phyloP scores from a whole-genome alignment of 768 basidiomycete species.

The Suillus subaureus region DNA sequence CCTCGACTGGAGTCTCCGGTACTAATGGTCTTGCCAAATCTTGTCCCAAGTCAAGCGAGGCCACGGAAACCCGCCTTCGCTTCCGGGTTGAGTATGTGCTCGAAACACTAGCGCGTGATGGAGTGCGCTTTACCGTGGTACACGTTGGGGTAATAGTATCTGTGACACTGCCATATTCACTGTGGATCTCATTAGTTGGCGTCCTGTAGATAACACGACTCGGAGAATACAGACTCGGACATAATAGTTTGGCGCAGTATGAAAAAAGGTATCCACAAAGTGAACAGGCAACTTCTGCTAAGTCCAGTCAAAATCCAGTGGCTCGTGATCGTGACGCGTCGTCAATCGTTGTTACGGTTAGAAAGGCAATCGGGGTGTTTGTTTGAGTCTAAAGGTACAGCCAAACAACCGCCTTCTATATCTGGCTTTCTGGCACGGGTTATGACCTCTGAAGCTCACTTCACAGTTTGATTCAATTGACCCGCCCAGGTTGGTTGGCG shows the following conservation, averaged over 20 bases:
- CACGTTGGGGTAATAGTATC: constrained; percentile 28
- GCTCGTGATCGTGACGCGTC: neutral
- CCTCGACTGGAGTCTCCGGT: constrained; percentile 25
- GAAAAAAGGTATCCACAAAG: too few species aligned
- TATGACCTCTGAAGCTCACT: neutral
- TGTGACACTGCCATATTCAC: constrained; percentile 22
- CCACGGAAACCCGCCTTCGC: constrained; percentile 43
- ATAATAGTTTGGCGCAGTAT: constrained; percentile 11
- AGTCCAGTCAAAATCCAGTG: neutral
- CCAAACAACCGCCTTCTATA: constrained; percentile 28
- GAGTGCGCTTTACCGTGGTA: constrained; percentile 38
- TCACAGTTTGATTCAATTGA: neutral
- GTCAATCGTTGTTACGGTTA: neutral
- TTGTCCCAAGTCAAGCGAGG: constrained; percentile 39
- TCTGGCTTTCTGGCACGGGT: neutral
- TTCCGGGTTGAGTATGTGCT: constrained; percentile 44
- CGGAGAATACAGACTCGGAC: constrained; percentile 32
- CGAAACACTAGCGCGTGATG: constrained; percentile 40
- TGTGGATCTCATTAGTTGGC: neutral
- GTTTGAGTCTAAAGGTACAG: constrained; percentile 28
- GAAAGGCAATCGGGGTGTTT: constrained; percentile 13
- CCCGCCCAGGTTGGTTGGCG: too few species aligned
- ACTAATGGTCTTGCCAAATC: constrained; percentile 29
- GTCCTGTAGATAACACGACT: neutral
- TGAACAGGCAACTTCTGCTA: neutral